Conservation (phyloP, 208 protist genomes). For the Acanthamoeba sp. region DNA sequence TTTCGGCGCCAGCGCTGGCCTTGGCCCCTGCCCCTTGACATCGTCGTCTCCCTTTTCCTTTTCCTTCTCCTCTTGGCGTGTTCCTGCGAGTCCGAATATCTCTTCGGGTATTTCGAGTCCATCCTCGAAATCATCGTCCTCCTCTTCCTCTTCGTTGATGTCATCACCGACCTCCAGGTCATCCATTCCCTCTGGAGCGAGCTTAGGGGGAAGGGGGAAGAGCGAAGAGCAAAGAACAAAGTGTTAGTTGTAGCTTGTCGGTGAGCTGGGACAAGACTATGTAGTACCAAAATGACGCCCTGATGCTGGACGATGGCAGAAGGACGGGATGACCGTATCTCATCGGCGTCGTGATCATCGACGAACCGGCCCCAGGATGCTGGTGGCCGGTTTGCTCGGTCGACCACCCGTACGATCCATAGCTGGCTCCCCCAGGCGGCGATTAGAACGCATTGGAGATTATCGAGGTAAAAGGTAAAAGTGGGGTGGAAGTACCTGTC, state of each 20-base stretch:
- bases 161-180: background rate
- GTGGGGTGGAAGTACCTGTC: background rate
- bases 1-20: background rate
- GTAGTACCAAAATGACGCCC: background rate
- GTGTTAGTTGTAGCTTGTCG: too few species aligned
- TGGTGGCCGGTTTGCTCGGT: background rate
- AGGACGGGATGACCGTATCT: background rate
- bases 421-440: background rate
- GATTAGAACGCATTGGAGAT: too few species aligned
- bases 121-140: background rate
- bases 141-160: background rate
- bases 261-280: too few species aligned
- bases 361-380: background rate
- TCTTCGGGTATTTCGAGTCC: constrained; percentile 20
- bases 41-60: background rate
- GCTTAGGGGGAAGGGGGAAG: background rate
- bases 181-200: too few species aligned
- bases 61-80: background rate
- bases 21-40: background rate
- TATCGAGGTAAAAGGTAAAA: too few species aligned
- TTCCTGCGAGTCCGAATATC: background rate
- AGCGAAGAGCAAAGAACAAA: background rate
- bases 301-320: constrained; percentile 24
- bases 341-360: background rate
- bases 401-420: background rate